Evolutionary conservation across 2,329 filamentous ascomycete genomes (phyloP).

Genomic region (Penicillium rolfsii): DNA sequence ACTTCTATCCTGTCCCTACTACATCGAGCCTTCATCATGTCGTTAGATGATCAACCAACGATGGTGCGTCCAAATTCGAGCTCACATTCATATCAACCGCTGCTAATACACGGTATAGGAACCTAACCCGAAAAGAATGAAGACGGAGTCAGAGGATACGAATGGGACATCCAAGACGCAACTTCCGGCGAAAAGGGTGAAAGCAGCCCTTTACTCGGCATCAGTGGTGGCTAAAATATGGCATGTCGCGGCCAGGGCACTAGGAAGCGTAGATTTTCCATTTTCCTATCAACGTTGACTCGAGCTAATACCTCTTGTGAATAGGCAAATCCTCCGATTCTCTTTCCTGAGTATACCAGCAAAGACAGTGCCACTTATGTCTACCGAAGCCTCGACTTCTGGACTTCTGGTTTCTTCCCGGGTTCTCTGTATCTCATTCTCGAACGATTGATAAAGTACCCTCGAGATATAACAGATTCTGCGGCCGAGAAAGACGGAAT

Average conservation of each 20-base stretch:
- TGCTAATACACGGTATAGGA: neutral
- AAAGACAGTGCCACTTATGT: neutral
- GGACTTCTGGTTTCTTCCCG: slow-evolving; percentile 19
- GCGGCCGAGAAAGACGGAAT: neutral
- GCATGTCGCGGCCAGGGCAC: neutral
- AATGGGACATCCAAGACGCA: neutral
- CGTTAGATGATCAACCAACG: neutral
- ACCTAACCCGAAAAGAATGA: neutral
- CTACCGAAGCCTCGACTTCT: slow-evolving; percentile 12
- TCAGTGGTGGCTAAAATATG: neutral
- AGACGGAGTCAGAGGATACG: neutral
- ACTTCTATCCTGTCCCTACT: neutral
- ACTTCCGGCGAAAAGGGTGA: neutral
- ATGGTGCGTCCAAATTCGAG: neutral
- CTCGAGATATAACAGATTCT: neutral
- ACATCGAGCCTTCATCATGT: neutral
- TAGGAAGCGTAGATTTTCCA: neutral
- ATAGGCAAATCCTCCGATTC: neutral
- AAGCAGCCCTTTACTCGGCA: neutral
- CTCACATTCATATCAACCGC: neutral
- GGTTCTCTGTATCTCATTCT: slow-evolving; percentile 11
- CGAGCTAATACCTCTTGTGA: neutral
- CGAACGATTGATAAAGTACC: slow-evolving; percentile 12
- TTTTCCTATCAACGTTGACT: neutral
- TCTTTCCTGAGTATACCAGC: slow-evolving; percentile 4